These are phyloP conservation scores for Fomitopsis serialis DNA, from an alignment of 768 basidiomycete genomes.

Conservation along the genomic window DNA sequence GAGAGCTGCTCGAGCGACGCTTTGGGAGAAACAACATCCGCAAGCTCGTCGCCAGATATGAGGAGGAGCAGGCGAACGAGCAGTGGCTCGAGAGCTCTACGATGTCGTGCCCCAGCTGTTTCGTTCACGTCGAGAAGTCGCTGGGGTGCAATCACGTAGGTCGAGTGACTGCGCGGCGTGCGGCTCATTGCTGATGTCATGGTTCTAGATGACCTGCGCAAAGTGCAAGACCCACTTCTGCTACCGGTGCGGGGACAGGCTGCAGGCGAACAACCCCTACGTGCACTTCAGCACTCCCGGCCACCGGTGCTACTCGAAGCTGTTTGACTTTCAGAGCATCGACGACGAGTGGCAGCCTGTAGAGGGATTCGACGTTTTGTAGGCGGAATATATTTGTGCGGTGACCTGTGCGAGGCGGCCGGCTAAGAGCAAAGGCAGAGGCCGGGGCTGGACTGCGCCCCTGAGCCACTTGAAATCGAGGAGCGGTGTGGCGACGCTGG, in stretches of 20 bases:
- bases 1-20: conserved; percentile 49
- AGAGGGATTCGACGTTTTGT: conserved; percentile 32
- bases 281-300: conserved; percentile 58
- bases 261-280: conserved; percentile 52
- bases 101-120: conserved; percentile 69
- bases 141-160: conserved; percentile 84
- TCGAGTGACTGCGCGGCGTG: background rate
- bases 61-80: conserved; percentile 72
- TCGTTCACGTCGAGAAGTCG: conserved; percentile 67
- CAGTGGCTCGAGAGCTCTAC: conserved; percentile 70
- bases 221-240: conserved; percentile 78
- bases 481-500: background rate
- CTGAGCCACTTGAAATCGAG: background rate
- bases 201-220: conserved; percentile 65
- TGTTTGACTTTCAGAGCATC: conserved; percentile 51
- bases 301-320: conserved; percentile 50
- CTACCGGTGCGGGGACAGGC: conserved; percentile 64
- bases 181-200: background rate
- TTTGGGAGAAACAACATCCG: conserved; percentile 60
- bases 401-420: background rate
- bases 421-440: background rate
- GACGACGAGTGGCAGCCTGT: conserved; percentile 45
- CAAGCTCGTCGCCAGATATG: conserved; percentile 53
- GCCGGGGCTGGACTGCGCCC: background rate
- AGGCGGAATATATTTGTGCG: conserved; percentile 7